Evolutionary conservation across 2,329 filamentous ascomycete genomes (phyloP).

Genomic region (Coniella vitis): DNA sequence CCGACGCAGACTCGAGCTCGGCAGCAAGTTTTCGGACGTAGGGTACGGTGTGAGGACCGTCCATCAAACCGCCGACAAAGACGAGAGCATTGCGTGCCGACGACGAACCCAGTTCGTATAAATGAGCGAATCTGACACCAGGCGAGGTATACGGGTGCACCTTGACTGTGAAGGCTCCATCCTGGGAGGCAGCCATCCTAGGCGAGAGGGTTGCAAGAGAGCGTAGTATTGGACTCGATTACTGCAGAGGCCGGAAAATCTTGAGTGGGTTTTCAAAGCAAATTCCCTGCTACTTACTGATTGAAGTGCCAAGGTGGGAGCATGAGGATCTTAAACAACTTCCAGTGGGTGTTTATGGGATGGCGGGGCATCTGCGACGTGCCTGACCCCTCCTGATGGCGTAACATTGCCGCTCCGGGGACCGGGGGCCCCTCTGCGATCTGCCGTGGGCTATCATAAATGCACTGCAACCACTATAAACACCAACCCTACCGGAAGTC

Average conservation of each 20-base stretch:
- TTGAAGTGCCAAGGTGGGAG: too few relatives aligned
- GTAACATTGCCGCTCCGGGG: too few relatives aligned
- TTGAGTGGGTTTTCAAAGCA: too few relatives aligned
- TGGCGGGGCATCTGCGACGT: too few relatives aligned
- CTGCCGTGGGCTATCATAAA: too few relatives aligned
- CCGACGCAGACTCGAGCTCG: conserved; percentile 30
- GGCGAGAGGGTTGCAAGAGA: neutral
- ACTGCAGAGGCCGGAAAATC: neutral
- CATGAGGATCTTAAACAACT: too few relatives aligned
- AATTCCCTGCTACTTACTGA: too few relatives aligned
- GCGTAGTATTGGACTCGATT: too few relatives aligned
- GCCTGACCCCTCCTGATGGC: too few relatives aligned
- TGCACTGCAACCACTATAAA: neutral
- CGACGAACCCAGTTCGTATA: conserved; percentile 21
- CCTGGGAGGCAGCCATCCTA: conserved; percentile 12
- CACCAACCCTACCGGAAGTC: too few relatives aligned
- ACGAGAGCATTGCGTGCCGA: conserved; percentile 48
- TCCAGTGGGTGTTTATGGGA: too few relatives aligned
- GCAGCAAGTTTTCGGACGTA: conserved; percentile 46
- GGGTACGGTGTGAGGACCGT: conserved; percentile 59
- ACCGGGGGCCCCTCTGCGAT: too few relatives aligned
- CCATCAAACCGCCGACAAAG: conserved; percentile 64
- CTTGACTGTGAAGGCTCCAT: conserved; percentile 17
- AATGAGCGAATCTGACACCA: conserved; percentile 16
- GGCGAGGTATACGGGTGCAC: conserved; percentile 23